Percentiles rank a stretch among this genome's conserved stretches.
Evolutionary conservation across 176 grass and related monocot genomes (phyloP).

Genomic region (Cenchrus americanus): DNA sequence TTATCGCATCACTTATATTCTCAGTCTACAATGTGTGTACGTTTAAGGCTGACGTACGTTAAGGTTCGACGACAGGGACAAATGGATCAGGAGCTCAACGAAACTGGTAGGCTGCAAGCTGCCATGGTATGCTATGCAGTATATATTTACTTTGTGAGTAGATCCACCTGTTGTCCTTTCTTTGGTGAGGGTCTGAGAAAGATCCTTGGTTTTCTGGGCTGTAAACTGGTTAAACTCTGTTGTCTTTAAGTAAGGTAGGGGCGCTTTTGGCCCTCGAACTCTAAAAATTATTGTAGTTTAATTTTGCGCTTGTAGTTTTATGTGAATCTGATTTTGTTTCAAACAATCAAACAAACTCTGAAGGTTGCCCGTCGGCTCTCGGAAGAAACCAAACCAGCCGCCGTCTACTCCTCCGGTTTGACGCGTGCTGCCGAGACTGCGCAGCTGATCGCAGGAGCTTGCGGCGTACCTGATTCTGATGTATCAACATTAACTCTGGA

Average conservation of each 20-base stretch:
- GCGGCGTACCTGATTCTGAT: constrained; percentile 33
- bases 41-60: too few species aligned
- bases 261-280: too few species aligned
- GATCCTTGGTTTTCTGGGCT: too few species aligned
- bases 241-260: too few species aligned
- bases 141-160: constrained; percentile 11
- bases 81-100: constrained; percentile 70
- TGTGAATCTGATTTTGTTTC: neutral
- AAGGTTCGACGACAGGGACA: constrained; percentile 46
- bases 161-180: too few species aligned
- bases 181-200: too few species aligned
- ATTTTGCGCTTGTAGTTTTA: neutral
- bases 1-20: too few species aligned
- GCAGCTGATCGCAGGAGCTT: constrained; percentile 48
- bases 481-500: constrained; percentile 23
- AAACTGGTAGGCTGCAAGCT: constrained; percentile 58
- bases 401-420: constrained; percentile 73
- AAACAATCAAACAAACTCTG: neutral
- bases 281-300: neutral
- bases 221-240: too few species aligned
- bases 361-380: constrained; percentile 64
- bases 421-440: constrained; percentile 72
- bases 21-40: too few species aligned
- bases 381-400: constrained; percentile 51
- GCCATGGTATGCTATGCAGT: constrained; percentile 12